Evolutionary conservation across 1,284 basidiomycete species (phyloP).

Genomic region (Cerrena zonata): DNA sequence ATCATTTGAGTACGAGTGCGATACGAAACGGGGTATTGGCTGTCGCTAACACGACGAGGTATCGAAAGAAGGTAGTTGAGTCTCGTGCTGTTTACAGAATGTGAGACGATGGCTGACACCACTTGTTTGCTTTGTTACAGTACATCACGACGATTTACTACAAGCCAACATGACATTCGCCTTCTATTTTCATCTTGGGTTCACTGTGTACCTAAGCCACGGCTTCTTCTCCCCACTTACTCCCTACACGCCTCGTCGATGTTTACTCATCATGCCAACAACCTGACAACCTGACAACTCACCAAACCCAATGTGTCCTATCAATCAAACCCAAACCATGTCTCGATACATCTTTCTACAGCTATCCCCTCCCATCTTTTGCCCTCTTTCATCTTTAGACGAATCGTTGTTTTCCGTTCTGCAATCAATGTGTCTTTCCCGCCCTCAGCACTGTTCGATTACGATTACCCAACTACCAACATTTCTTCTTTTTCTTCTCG

Average conservation of each 20-base stretch:
- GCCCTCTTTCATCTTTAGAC: neutral
- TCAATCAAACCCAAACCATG: too few species aligned
- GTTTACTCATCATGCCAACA: neutral
- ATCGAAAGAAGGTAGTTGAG: constrained; percentile 77
- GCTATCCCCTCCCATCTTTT: neutral
- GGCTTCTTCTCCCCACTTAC: neutral
- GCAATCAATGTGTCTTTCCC: neutral
- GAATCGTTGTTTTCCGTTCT: neutral
- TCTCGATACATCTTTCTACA: neutral
- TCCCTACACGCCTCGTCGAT: neutral
- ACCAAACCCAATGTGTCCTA: neutral
- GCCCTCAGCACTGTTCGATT: too few species aligned
- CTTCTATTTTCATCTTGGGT: neutral
- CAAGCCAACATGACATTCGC: constrained; percentile 43
- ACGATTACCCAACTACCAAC: too few species aligned
- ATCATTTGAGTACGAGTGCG: constrained; percentile 92
- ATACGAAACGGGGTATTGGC: constrained; percentile 92
- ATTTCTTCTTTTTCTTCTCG: neutral
- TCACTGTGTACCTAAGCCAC: too few species aligned
- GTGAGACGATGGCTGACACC: constrained; percentile 4
- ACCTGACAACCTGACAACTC: neutral
- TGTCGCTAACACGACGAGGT: constrained; percentile 89
- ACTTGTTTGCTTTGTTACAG: constrained; percentile 28
- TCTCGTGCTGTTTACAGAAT: constrained; percentile 6
- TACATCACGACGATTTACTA: constrained; percentile 67